Percentiles rank a stretch among this genome's conserved stretches.
Evolutionary conservation across 31 red algal genomes (phyloP).

Genomic region (Asparagopsis taxiformis): DNA sequence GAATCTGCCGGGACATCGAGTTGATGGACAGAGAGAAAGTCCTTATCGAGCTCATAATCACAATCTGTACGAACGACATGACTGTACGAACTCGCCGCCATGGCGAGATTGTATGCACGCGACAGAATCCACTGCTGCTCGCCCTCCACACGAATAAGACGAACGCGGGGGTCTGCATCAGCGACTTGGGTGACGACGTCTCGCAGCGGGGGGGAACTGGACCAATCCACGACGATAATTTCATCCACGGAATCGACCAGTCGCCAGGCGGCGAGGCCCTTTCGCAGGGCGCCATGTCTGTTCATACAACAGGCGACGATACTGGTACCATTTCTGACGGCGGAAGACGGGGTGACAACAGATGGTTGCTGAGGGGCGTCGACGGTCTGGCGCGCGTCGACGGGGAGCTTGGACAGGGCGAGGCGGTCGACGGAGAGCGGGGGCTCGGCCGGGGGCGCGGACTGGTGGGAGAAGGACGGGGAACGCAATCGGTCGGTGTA

Average conservation of each 20-base stretch:
- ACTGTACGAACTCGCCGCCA: constrained; percentile 14
- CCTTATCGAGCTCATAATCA: constrained; percentile 54
- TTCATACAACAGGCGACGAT: constrained; percentile 29
- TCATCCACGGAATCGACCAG: constrained; percentile 14
- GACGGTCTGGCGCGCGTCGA: too few relatives aligned
- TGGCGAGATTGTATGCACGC: constrained; percentile 72
- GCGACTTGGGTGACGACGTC: constrained; percentile 16
- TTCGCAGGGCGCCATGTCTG: constrained; percentile 14
- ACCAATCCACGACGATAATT: constrained; percentile 48
- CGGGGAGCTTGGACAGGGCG: too few relatives aligned
- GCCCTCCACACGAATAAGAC: constrained; percentile 48
- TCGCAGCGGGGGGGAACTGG: constrained; percentile 25
- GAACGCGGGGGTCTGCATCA: constrained; percentile 34
- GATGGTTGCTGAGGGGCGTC: too few relatives aligned
- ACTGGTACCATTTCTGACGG: background rate
- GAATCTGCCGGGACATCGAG: constrained; percentile 12
- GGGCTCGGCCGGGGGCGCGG: too few relatives aligned
- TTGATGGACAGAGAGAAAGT: constrained; percentile 40
- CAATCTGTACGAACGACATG: constrained; percentile 69
- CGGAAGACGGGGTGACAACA: too few relatives aligned
- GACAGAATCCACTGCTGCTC: constrained; percentile 67
- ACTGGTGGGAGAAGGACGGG: too few relatives aligned
- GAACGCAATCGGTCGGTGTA: too few relatives aligned
- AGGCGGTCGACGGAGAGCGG: too few relatives aligned
- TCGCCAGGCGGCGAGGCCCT: constrained; percentile 35